phyloP scores from a whole-genome alignment of 768 basidiomycete genomes.

The Russula brevipes region DNA sequence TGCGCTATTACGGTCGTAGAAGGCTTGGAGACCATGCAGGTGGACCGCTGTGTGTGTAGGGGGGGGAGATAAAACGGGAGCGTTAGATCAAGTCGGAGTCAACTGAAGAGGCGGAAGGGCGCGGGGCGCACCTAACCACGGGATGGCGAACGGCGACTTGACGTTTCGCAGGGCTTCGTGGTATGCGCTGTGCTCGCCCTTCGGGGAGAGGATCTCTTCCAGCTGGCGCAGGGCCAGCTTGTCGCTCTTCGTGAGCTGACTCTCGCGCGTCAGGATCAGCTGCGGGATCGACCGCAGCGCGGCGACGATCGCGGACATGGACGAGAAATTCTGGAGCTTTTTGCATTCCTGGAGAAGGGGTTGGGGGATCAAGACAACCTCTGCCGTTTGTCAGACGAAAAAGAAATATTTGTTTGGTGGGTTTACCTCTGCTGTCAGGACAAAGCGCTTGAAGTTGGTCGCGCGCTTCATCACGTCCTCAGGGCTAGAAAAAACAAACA shows the following conservation, averaged over 20 bases:
- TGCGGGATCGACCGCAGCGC: conserved; percentile 41
- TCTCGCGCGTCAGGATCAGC: conserved; percentile 29
- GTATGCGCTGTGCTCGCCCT: conserved; percentile 37
- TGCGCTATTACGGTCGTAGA: background rate
- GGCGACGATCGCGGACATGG: conserved; percentile 39
- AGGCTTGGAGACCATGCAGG: conserved; percentile 11
- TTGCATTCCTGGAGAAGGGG: conserved; percentile 39
- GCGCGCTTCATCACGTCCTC: conserved; percentile 36
- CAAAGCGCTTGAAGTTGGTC: conserved; percentile 42
- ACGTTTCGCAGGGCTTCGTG: conserved; percentile 33
- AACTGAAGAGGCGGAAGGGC: background rate
- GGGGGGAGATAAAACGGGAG: background rate
- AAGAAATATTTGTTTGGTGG: conserved; percentile 19
- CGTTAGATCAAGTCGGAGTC: no score
- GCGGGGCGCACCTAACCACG: conserved; percentile 37
- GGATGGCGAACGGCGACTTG: conserved; percentile 31
- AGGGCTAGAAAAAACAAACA: conserved; percentile 32
- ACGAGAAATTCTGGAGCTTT: conserved; percentile 41
- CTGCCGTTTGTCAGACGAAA: no score
- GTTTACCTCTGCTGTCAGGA: conserved; percentile 38
- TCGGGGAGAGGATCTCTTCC: conserved; percentile 32
- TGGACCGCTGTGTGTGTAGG: conserved; percentile 34
- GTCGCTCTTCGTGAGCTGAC: conserved; percentile 21
- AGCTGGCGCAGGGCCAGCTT: conserved; percentile 30
- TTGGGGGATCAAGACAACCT: background rate